Percentiles rank a stretch among this genome's conserved stretches.
These are phyloP conservation scores for Amborella trichopoda DNA, from an alignment of 164 flowering plant species.

Conservation along the genomic window DNA sequence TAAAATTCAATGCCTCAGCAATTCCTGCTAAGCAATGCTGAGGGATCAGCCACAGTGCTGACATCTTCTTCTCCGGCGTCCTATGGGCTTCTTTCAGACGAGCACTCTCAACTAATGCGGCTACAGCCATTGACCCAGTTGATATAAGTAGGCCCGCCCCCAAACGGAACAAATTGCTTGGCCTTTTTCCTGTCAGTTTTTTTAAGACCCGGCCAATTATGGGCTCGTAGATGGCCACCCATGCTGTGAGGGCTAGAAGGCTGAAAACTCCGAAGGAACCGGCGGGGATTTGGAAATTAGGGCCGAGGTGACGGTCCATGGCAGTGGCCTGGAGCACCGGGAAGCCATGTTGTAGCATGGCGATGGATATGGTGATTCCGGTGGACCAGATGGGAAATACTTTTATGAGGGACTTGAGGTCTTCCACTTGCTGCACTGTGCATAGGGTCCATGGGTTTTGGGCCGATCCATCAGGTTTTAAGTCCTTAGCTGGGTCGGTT, in stretches of 20 bases:
- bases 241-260: slow-evolving; percentile 16
- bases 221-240: slow-evolving; percentile 43
- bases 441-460: slow-evolving; percentile 23
- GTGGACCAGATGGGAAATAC: slow-evolving; percentile 33
- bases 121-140: slow-evolving; percentile 9
- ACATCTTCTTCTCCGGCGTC: slow-evolving; percentile 33
- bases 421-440: slow-evolving; percentile 26
- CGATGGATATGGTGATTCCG: slow-evolving; percentile 13
- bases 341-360: slow-evolving; percentile 19
- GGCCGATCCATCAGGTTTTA: slow-evolving; percentile 17
- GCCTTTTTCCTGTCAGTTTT: slow-evolving; percentile 16
- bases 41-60: slow-evolving; percentile 82
- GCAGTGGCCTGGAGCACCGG: slow-evolving; percentile 26
- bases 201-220: slow-evolving; percentile 24
- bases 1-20: slow-evolving; percentile 67
- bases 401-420: slow-evolving; percentile 18
- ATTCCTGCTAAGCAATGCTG: slow-evolving; percentile 44
- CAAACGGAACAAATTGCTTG: slow-evolving; percentile 27
- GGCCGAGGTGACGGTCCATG: slow-evolving; percentile 42
- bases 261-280: slow-evolving; percentile 30
- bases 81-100: slow-evolving; percentile 38
- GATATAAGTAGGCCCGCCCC: slow-evolving; percentile 35
- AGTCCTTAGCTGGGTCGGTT: slow-evolving; percentile 14
- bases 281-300: slow-evolving; percentile 40
- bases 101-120: slow-evolving; percentile 24